A percentile compares a stretch with the other conserved stretches of the same genome.
phyloP scores from a whole-genome alignment of 352 stramenopile genomes.

The Globisporangium nunn region DNA sequence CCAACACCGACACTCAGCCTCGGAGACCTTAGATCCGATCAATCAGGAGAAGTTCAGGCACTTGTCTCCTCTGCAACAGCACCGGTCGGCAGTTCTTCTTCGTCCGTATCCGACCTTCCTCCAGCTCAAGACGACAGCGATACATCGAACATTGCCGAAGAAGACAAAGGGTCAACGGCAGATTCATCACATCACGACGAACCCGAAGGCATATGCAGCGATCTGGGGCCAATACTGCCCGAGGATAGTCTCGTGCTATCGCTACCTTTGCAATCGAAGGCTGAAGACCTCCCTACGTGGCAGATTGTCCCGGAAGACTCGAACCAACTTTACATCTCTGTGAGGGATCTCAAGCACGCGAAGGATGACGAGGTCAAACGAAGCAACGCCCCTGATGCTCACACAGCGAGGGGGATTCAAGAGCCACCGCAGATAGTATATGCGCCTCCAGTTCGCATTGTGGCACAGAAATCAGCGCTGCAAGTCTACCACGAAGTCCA shows the following conservation, averaged over 20 bases:
- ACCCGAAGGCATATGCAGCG: not conserved
- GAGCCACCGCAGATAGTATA: not conserved
- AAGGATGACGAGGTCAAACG: not conserved
- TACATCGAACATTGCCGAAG: not conserved
- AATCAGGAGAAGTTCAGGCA: not conserved
- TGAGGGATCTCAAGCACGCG: not conserved
- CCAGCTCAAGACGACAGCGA: not conserved
- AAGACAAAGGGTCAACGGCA: not conserved
- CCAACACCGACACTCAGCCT: not conserved
- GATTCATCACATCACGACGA: not conserved
- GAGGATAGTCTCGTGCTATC: not conserved
- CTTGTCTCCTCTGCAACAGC: not conserved
- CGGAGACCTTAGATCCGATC: not conserved
- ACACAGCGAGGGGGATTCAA: not conserved
- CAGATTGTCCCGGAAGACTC: constrained; percentile 12
- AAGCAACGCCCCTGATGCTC: not conserved
- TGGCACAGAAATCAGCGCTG: constrained; percentile 1
- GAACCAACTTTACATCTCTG: constrained; percentile 6
- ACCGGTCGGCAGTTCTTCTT: not conserved
- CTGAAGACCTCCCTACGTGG: not conserved
- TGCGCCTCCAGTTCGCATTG: not conserved
- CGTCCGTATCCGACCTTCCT: not conserved
- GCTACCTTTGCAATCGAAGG: not conserved
- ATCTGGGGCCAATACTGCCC: not conserved
- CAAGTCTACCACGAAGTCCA: constrained; percentile 16